Evolutionary conservation across 441 rosid genomes (phyloP).

Genomic region (Corymbia calophylla): DNA sequence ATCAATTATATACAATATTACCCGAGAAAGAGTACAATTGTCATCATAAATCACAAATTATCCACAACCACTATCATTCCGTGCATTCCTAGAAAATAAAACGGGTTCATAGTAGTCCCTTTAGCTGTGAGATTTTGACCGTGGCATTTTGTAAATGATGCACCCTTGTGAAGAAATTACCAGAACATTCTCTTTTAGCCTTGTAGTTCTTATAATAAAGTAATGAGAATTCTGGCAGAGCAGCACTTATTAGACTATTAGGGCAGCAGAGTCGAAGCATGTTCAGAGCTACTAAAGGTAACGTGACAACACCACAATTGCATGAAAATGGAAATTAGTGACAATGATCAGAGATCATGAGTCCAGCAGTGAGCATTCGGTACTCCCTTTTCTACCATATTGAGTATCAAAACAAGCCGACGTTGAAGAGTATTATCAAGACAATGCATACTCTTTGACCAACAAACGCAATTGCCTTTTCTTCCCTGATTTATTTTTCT

Average conservation of each 20-base stretch:
- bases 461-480: background rate
- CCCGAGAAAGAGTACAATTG: background rate
- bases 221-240: background rate
- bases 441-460: background rate
- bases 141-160: background rate
- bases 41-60: background rate
- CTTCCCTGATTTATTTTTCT: background rate
- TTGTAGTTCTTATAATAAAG: background rate
- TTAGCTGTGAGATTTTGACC: background rate
- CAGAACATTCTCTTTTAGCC: background rate
- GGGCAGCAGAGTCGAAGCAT: background rate
- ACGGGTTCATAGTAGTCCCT: background rate
- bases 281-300: background rate
- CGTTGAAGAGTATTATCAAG: background rate
- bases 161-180: background rate
- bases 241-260: background rate
- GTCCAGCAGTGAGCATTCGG: background rate
- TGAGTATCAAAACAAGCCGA: background rate
- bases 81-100: background rate
- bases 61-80: background rate
- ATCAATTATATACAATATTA: background rate
- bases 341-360: background rate
- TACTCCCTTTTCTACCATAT: background rate
- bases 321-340: background rate
- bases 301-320: background rate